phyloP scores from a whole-genome alignment of 2,329 filamentous ascomycete genomes.

The Colletotrichum sansevieriae region DNA sequence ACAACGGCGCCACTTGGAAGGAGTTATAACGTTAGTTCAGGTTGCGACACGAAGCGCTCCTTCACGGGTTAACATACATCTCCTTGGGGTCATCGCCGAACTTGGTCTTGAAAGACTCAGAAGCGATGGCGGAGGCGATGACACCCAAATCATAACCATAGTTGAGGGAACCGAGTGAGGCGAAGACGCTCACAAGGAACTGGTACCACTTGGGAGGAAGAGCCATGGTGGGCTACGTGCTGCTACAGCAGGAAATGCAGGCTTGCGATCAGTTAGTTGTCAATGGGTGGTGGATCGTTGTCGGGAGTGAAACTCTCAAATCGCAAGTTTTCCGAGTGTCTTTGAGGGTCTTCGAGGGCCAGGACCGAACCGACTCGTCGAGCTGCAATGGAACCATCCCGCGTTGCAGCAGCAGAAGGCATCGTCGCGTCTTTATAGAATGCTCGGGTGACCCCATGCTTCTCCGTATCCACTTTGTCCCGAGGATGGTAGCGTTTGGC shows the following conservation, averaged over 20 bases:
- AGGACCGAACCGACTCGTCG: slow-evolving; percentile 31
- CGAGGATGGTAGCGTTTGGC: slow-evolving; percentile 16
- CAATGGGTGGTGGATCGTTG: neutral
- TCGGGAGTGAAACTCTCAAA: too few relatives aligned
- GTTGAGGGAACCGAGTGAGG: slow-evolving; percentile 67
- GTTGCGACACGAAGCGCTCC: neutral
- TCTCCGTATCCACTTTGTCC: slow-evolving; percentile 32
- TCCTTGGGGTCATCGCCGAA: slow-evolving; percentile 55
- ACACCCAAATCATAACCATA: slow-evolving; percentile 69
- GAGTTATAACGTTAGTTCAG: neutral
- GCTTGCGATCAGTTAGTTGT: slow-evolving; percentile 5
- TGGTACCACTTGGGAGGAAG: slow-evolving; percentile 61
- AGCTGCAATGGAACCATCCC: slow-evolving; percentile 22
- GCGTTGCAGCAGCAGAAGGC: slow-evolving; percentile 27
- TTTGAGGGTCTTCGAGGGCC: neutral
- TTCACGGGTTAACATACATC: slow-evolving; percentile 49
- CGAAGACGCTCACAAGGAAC: slow-evolving; percentile 67
- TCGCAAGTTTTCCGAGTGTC: neutral
- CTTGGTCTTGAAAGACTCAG: slow-evolving; percentile 55
- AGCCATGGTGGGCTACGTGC: slow-evolving; percentile 50
- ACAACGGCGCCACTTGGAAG: slow-evolving; percentile 74
- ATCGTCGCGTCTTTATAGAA: slow-evolving; percentile 41
- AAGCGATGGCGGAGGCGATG: slow-evolving; percentile 65
- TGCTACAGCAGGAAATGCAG: slow-evolving; percentile 4
- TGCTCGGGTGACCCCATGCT: slow-evolving; percentile 27